Evolutionary conservation across 2,329 filamentous ascomycete genomes (phyloP).

Genomic region (Sarocladium oryzae): DNA sequence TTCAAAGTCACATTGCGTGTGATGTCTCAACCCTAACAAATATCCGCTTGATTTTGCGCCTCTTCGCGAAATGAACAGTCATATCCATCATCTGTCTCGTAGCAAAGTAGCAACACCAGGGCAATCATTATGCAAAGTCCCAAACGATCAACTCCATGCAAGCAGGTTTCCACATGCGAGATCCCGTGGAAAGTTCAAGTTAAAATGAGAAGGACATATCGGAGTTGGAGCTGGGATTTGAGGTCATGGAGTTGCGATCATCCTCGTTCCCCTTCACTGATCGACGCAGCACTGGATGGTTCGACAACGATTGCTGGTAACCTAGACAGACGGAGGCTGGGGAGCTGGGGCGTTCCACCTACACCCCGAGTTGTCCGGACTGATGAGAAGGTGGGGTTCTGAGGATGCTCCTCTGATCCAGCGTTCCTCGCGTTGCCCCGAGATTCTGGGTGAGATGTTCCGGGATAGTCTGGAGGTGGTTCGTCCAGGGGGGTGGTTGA

Average conservation of each 20-base stretch:
- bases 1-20: no score
- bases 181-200: no score
- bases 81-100: neutral
- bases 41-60: no score
- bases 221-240: no score
- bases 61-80: neutral
- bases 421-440: constrained; percentile 18
- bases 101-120: neutral
- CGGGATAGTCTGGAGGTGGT: constrained; percentile 47
- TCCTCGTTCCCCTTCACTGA: constrained; percentile 13
- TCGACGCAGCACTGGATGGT: constrained; percentile 32
- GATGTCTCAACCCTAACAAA: no score
- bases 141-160: no score
- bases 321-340: constrained; percentile 41
- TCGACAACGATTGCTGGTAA: constrained; percentile 55
- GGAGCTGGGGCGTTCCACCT: constrained; percentile 40
- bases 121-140: neutral
- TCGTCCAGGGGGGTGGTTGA: constrained; percentile 37
- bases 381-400: constrained; percentile 3
- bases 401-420: constrained; percentile 7
- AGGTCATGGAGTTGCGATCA: no score
- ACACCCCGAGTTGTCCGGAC: constrained; percentile 23
- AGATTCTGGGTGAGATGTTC: constrained; percentile 25
- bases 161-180: no score
- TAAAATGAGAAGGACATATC: no score